Evolutionary conservation across 352 stramenopile species (phyloP).

Genomic region (Pythium rishiriense): DNA sequence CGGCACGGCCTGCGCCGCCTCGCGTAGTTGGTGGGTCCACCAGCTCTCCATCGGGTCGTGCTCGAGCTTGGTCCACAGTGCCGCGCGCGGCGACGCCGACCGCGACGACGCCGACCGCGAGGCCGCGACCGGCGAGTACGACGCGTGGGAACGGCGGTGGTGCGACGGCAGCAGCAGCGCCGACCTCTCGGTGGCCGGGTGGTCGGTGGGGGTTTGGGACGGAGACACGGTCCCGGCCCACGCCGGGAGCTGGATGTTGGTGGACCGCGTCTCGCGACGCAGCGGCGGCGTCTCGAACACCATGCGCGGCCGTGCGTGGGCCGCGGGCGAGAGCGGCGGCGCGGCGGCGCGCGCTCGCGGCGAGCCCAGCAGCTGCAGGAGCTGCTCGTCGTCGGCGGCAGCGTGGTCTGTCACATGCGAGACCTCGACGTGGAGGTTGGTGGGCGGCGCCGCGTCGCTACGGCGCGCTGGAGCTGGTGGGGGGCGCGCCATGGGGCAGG

Average conservation of each 20-base stretch:
- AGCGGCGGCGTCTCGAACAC: conserved; percentile 72
- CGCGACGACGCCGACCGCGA: background rate
- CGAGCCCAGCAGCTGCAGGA: conserved; percentile 14
- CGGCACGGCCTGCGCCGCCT: conserved; percentile 43
- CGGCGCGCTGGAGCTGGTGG: background rate
- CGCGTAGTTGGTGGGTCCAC: conserved; percentile 29
- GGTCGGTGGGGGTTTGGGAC: conserved; percentile 11
- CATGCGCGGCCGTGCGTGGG: conserved; percentile 34
- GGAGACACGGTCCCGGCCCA: conserved; percentile 15
- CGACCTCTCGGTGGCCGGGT: conserved; percentile 21
- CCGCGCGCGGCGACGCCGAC: background rate
- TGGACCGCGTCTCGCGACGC: conserved; percentile 52
- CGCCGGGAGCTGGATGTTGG: conserved; percentile 43
- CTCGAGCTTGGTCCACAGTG: conserved; percentile 22
- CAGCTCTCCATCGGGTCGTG: conserved; percentile 5
- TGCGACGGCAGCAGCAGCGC: conserved; percentile 30
- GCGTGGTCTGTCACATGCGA: background rate
- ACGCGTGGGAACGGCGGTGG: conserved; percentile 12
- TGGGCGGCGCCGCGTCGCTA: background rate
- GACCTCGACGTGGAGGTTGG: conserved; percentile 17
- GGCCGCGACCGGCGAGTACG: conserved; percentile 19
- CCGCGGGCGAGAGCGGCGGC: conserved; percentile 13
- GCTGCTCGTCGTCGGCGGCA: conserved; percentile 11
- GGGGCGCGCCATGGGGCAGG: conserved; percentile 12
- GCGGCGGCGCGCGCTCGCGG: conserved; percentile 9